Evolutionary conservation across 2,329 filamentous ascomycete genomes (phyloP), one percentile per base, ranked within the genome.

Genomic region (Anthostomella pinea): DNA sequence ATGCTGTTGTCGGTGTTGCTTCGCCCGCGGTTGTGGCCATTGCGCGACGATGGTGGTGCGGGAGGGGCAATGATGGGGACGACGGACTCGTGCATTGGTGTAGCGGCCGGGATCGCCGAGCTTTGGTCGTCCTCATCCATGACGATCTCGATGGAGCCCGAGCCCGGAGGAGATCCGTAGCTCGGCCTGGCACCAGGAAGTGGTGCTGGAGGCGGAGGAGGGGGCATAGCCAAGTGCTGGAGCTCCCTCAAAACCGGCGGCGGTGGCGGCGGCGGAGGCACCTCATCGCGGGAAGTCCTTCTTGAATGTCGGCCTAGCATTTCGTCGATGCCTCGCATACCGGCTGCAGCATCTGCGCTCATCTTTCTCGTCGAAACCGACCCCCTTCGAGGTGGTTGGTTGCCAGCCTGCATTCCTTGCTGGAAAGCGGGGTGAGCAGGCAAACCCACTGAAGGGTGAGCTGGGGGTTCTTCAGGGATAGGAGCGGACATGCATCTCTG

Each of bases 71-170:
- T 59, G 43, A 71, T 63, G 6, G 70, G 68, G 2, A 73, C 66
- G 25, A 58, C 64, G 25, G 59, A 56, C 41, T 73, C 70, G 39
- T 54, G 50, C 30, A 66, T 64, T 2, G 64, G 65, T 2, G 60
- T 57, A 7, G 62, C 63, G 9, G 55, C 45, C 9, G 62, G 48
- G 3, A 46, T 19, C 14, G 16, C 13, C 2, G 20, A 10, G 36
- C 42, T 22, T 36, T 55, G 49, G 13, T 75, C 69, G 5, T 79
- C 74, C 2, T 79, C 75, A 46, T 83, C 78, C 72, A 80, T 79
- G 32, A 83, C 77, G 43, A 83, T 79, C 56, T 83, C 79, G 46
- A 83, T 81, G 52, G 78, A 73, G 4, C 73, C 77, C 0, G 75
- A 72, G 6, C 67, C 69, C 11, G 68, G 48, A 2, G 67, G 39